A percentile compares a stretch with the other conserved stretches of the same genome.
Conservation (phyloP, 306 rosid species). For the Psophocarpus tetragonolobus region DNA sequence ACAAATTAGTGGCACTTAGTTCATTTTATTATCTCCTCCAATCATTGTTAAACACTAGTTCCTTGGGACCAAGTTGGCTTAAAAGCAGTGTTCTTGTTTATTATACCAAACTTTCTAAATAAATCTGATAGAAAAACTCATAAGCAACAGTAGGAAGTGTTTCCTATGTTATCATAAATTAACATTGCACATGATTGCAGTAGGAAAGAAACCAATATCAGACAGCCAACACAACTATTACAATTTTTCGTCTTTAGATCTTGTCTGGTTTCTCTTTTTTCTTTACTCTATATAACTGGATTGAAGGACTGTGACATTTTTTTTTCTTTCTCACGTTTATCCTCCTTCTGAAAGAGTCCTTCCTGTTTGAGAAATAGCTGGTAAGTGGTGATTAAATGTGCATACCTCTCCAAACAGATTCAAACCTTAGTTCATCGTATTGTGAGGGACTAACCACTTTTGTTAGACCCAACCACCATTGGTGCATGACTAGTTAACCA, state of each 20-base stretch:
- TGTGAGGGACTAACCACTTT: not conserved
- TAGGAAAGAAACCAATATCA: conserved; percentile 8
- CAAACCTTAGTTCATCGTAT: too few relatives aligned
- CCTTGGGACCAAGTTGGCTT: conserved; percentile 1
- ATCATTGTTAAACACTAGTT: not conserved
- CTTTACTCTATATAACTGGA: not conserved
- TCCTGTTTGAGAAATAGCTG: not conserved
- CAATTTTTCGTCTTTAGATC: not conserved
- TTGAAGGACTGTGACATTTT: not conserved
- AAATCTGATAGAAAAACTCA: not conserved
- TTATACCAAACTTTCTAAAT: not conserved
- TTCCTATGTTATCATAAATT: not conserved
- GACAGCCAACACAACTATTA: not conserved
- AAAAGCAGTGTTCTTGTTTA: not conserved
- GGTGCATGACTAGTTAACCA: not conserved
- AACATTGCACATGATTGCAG: conserved; percentile 6
- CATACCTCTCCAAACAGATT: not conserved
- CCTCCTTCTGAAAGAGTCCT: not conserved
- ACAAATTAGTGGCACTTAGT: too few relatives aligned
- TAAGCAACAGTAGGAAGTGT: not conserved
- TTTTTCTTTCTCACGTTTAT: not conserved
- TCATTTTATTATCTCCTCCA: conserved; percentile 16
- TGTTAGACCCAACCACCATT: not conserved
- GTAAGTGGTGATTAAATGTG: not conserved
- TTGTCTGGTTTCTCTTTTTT: not conserved